Conservation (phyloP, 805 yeast genomes). For the Lipomyces kockii region DNA sequence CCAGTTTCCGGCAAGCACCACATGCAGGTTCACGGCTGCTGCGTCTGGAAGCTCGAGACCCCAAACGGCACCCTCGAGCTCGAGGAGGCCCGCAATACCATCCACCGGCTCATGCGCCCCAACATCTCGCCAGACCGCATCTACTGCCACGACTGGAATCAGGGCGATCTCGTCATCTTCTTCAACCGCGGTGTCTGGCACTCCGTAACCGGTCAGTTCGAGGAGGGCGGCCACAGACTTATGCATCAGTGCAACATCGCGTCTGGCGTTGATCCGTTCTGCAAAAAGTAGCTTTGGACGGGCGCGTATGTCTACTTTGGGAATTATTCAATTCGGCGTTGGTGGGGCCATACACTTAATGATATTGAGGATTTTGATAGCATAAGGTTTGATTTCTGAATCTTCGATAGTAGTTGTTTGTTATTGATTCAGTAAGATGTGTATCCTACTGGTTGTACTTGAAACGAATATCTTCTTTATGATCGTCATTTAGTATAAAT, state of each 20-base stretch:
- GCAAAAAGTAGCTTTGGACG: slow-evolving; percentile 19
- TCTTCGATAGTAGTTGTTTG: too few relatives aligned
- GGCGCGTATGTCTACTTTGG: neutral
- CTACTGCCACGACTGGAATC: slow-evolving; percentile 80
- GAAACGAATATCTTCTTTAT: too few relatives aligned
- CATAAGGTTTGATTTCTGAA: too few relatives aligned
- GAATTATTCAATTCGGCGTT: neutral
- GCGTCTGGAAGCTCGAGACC: slow-evolving; percentile 67
- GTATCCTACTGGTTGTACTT: too few relatives aligned
- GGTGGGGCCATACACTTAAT: neutral
- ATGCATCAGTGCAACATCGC: slow-evolving; percentile 97
- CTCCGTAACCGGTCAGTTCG: slow-evolving; percentile 88
- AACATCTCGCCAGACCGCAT: slow-evolving; percentile 75
- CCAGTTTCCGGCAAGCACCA: slow-evolving; percentile 84
- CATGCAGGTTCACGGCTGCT: slow-evolving; percentile 86
- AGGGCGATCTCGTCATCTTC: slow-evolving; percentile 85
- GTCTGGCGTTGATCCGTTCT: slow-evolving; percentile 46
- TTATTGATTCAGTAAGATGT: too few relatives aligned
- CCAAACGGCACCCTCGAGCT: slow-evolving; percentile 65
- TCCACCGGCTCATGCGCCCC: slow-evolving; percentile 80
- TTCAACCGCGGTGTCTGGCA: slow-evolving; percentile 91
- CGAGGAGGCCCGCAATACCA: slow-evolving; percentile 73
- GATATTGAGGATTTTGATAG: neutral
- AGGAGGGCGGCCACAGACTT: slow-evolving; percentile 73
- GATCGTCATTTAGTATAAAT: too few relatives aligned